Evolutionary conservation across 306 rosid genomes (phyloP).

Genomic region (Vigna mungo): DNA sequence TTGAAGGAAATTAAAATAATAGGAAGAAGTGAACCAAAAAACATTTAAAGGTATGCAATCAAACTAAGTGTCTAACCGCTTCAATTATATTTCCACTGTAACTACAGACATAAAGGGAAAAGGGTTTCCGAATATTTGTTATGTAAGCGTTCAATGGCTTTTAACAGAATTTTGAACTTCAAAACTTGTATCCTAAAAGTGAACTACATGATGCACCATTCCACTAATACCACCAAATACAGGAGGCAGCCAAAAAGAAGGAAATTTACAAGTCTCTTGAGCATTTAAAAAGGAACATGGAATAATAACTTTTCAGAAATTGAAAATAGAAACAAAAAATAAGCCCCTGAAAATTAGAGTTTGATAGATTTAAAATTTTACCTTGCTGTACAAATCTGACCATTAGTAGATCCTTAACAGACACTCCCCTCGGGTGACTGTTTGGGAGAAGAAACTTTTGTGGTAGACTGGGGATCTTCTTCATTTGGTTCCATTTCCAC

Average conservation of each 20-base stretch:
- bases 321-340: slow-evolving; percentile 38
- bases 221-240: slow-evolving; percentile 63
- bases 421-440: slow-evolving; percentile 55
- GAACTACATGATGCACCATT: slow-evolving; percentile 56
- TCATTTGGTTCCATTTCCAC: slow-evolving; percentile 58
- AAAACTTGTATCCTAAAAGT: slow-evolving; percentile 55
- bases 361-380: slow-evolving; percentile 61
- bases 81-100: slow-evolving; percentile 44
- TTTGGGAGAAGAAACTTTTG: slow-evolving; percentile 52
- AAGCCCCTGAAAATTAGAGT: slow-evolving; percentile 59
- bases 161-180: slow-evolving; percentile 51
- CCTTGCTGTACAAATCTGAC: slow-evolving; percentile 86
- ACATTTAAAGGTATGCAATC: slow-evolving; percentile 27
- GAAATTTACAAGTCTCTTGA: slow-evolving; percentile 69
- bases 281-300: slow-evolving; percentile 51
- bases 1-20: not conserved
- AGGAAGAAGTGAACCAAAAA: slow-evolving; percentile 9
- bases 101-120: slow-evolving; percentile 49
- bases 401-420: slow-evolving; percentile 62
- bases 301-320: slow-evolving; percentile 56
- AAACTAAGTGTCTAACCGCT: slow-evolving; percentile 34
- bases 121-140: slow-evolving; percentile 50
- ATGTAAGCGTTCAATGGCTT: slow-evolving; percentile 56
- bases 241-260: slow-evolving; percentile 63
- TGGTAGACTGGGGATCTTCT: slow-evolving; percentile 54